A percentile compares a stretch with the other conserved stretches of the same genome.
phyloP scores from a whole-genome alignment of 164 flowering plant species.

The Magnolia changhungtana region DNA sequence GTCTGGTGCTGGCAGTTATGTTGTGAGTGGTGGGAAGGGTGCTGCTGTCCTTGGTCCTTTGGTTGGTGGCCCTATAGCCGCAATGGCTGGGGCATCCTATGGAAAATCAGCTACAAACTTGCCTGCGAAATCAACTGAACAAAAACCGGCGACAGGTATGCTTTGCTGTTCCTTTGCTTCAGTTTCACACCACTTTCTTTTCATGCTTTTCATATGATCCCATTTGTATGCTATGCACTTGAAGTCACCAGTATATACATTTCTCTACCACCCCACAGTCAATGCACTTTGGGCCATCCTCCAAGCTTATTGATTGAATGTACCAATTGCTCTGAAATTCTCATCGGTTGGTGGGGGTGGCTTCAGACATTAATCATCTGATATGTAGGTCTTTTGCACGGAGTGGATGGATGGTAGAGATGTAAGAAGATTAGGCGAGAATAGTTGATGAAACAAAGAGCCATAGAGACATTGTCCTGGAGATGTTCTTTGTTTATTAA shows the following conservation, averaged over 20 bases:
- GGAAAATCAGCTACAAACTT: constrained; percentile 12
- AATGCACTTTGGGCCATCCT: no score
- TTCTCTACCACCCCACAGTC: no score
- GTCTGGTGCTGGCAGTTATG: background rate
- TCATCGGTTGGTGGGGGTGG: background rate
- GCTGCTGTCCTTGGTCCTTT: constrained; percentile 2
- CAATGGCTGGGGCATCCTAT: constrained; percentile 15
- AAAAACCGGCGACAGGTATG: constrained; percentile 14
- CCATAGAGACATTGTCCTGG: no score
- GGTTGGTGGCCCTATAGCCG: constrained; percentile 7
- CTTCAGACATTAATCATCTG: background rate
- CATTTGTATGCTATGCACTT: background rate
- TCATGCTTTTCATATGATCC: background rate
- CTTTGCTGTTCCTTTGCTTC: background rate
- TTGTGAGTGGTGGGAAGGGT: constrained; percentile 9
- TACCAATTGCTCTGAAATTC: background rate
- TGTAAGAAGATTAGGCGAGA: background rate
- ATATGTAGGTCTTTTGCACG: background rate
- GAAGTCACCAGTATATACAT: no score
- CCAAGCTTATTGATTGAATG: background rate
- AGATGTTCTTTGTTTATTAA: no score
- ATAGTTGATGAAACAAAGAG: no score
- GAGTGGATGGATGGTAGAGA: background rate
- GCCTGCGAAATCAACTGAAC: constrained; percentile 13
- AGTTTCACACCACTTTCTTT: background rate